Evolutionary conservation across 2,329 filamentous ascomycete genomes (phyloP).

Genomic region (Penicillium aurantiogriseum): DNA sequence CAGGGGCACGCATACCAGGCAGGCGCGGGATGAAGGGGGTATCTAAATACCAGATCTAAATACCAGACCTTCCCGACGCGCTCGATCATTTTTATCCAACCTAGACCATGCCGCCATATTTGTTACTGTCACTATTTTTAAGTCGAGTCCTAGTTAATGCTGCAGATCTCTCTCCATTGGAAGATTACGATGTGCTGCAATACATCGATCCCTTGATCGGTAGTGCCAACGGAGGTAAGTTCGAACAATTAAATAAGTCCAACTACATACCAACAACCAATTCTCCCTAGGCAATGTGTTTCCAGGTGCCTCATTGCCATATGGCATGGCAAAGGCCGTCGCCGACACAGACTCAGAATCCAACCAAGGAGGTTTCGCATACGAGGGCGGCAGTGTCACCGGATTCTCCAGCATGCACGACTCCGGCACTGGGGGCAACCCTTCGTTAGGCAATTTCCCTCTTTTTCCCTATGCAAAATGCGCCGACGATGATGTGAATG

Average conservation of each 20-base stretch:
- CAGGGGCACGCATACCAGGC: slow-evolving; percentile 2
- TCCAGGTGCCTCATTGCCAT: slow-evolving; percentile 54
- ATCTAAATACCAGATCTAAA: not conserved
- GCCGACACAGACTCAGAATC: slow-evolving; percentile 51
- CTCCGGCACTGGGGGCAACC: slow-evolving; percentile 51
- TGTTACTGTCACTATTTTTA: slow-evolving; percentile 14
- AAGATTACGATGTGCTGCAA: slow-evolving; percentile 43
- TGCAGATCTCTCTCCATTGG: slow-evolving; percentile 10
- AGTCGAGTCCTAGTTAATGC: slow-evolving; percentile 11
- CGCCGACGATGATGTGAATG: slow-evolving; percentile 58
- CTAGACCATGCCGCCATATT: slow-evolving; percentile 12
- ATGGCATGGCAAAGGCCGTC: slow-evolving; percentile 57
- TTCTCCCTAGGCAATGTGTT: slow-evolving; percentile 53
- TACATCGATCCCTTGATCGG: slow-evolving; percentile 56
- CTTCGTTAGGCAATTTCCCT: slow-evolving; percentile 71
- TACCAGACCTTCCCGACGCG: not conserved
- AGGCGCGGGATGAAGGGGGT: not conserved
- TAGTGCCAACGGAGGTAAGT: slow-evolving; percentile 48
- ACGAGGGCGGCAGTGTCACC: slow-evolving; percentile 51
- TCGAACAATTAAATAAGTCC: not conserved
- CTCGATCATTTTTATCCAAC: not conserved
- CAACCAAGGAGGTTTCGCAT: slow-evolving; percentile 58
- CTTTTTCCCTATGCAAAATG: slow-evolving; percentile 67
- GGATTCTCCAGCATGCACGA: slow-evolving; percentile 55
- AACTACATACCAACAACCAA: not conserved